Evolutionary conservation across 345 rosid genomes (phyloP), one percentile per base, ranked within the genome.

Genomic region (Iberis pinnata): DNA sequence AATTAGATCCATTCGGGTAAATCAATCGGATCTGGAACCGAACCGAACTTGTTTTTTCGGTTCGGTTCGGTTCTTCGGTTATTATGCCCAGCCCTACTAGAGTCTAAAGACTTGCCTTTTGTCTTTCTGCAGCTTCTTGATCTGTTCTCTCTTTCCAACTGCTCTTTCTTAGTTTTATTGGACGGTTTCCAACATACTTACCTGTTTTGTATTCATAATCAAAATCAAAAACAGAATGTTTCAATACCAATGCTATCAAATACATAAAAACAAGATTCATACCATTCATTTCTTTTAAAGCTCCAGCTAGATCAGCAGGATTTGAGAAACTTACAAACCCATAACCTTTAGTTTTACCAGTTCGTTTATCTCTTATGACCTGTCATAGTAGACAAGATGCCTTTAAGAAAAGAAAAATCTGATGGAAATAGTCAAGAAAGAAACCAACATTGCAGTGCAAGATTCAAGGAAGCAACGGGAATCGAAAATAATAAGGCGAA

Each of bases 251-350:
- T 51, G 20, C 18, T 7, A n/a, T n/a, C n/a, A n/a, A n/a, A n/a
- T n/a, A n/a, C n/a, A n/a, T 53, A 46, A 17, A 3, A 40, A 33
- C 31, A 36, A 58, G 15, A 36, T 33, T 36, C 68, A 44, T 55
- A 85, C 98, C 98, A 53, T 92, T 92, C 98, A 88, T 92, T 72
- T 88, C 95, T 62, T 92, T 92, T 5, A 88, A 71, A 1, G 98
- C 97, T 6, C 70, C 98, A 3, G 98, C 97, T 37, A 85, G 77
- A 75, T 92, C 98, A 8, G 88, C 48, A 47, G 88, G 84, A 61
- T 70, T 92, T 48, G 80, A 73, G 76, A 92, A 88, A 88, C 98
- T 92, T 67, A 92, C 86, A 73, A 92, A 92, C 13, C 98, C 98
- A 58, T 80, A 92, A 38, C 98, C 98, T 70, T 80, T 92, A 27